Evolutionary conservation across 2,329 filamentous ascomycete genomes (phyloP), one percentile per base, ranked within the genome.

Genomic region (Epichloe glyceriae): DNA sequence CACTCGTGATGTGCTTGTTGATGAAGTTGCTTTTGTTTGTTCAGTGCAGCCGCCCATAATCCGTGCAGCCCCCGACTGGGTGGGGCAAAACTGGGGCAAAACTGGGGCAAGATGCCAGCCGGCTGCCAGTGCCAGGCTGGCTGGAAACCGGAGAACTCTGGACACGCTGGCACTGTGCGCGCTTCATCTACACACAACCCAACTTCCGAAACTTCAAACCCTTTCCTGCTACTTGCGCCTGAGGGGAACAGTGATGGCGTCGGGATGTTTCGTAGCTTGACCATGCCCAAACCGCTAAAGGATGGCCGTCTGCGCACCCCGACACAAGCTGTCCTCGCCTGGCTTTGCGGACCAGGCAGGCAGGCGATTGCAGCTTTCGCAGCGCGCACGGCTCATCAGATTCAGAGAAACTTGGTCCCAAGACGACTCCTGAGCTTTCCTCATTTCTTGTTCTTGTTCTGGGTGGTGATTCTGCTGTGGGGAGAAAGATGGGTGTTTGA

Each of bases 401-500:
- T 67, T 41, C 58, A 60, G 5, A 56, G 57, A 59, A 80, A 79
- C 58, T 56, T 81, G 61, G 69, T 70, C 35, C 62, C 70, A 20
- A 68, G 70, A 43, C 72, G 77, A n/a, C 57, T 82, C 30, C 58
- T 83, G 46, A 82, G 74, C 68, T 73, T 88, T 51, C 78, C 81
- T 37, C 85, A 86, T 62, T 64, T 83, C 15, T 65, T 95, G 56
- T 79, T 86, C 17, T 63, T 78, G 12, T 53, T 90, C 44, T 98
- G 93, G 91, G 60, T 89, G 40, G 65, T 87, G 20, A 75, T 86
- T 19, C 61, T 98, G 55, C 79, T 93, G 56, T 93, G 87, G 81
- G 89, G 91, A 1, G 93, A 98, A 71, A 75, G 86, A 53, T 85
- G 79, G 67, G 76, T 84, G 37, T 97, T 94, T 65, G 73, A 77